Base-by-base conservation (phyloP, 441 rosid genomes). In the Breynia disticha region DNA sequence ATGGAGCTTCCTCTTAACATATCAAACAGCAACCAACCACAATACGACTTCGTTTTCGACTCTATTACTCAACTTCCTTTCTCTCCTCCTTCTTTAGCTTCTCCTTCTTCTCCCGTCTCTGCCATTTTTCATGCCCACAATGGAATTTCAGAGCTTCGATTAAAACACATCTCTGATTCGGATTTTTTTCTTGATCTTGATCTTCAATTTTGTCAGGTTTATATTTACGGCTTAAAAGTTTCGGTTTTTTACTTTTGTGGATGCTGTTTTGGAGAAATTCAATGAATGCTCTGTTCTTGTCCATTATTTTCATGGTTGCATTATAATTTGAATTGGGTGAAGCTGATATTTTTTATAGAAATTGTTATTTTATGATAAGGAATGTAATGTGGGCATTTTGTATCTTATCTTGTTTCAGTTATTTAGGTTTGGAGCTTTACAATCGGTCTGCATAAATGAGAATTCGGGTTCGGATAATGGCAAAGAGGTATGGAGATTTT, bases 371-470 rank as follows among this genome's bases (percentile, higher is more conserved):
- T 17, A 24, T 44, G 47, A 46, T 51, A 46, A 8, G 42, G 46
- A 50, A 35, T 44, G 15, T 43, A 19, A 42, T 20, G 16, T 48
- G 35, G 35, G 18, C 41, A 20, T 13, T 59, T 14, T 28, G n/a
- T 38, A 22, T 49, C 28, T 60, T 57, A 12, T 69, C 46, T 61
- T 67, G 22, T 24, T 52, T 61, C 77, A 90, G 97, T 60, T 90
- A 55, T 76, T 83, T 73, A 83, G 81, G 75, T 66, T 90, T 57
- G 88, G 88, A 49, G 82, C 85, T 15, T 54, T 69, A 41, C 80
- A 66, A 57, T 84, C 83, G 46, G 62, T 87, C 58, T 87, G 95
- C 74, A 37, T 90, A 61, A 64, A 69, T 19, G 74, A 75, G 59
- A 52, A 63, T 60, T 62, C 69, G 48, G 64, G 59, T 65, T 69